These are phyloP conservation scores for Rhodotorula diobovata DNA, from an alignment of 768 basidiomycete species.

Conservation along the genomic window DNA sequence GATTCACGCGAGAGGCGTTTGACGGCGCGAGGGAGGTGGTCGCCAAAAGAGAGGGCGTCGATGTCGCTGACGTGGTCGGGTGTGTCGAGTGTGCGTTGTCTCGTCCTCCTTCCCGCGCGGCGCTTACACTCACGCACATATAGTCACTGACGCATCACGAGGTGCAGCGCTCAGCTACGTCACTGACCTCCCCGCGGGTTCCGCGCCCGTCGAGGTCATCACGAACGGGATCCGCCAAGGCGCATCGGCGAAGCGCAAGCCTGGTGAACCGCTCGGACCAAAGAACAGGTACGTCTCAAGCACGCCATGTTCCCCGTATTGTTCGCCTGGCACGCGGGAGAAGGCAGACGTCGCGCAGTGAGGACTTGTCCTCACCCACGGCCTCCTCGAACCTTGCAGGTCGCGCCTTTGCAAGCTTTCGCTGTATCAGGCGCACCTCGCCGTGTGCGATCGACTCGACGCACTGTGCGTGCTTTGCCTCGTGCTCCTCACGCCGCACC, in stretches of 20 bases:
- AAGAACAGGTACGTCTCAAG: slow-evolving; percentile 57
- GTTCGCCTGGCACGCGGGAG: not conserved
- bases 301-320: too few species aligned
- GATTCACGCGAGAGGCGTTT: not conserved
- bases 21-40: slow-evolving; percentile 5
- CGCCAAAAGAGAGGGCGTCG: not conserved
- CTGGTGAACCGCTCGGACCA: slow-evolving; percentile 54
- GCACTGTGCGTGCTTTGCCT: not conserved
- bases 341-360: too few species aligned
- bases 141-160: not conserved
- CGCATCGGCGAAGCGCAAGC: slow-evolving; percentile 59
- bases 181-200: not conserved
- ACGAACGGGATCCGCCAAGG: slow-evolving; percentile 78
- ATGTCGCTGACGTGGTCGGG: slow-evolving; percentile 4
- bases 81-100: slow-evolving; percentile 20
- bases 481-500: not conserved
- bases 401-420: slow-evolving; percentile 26
- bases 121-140: slow-evolving; percentile 22
- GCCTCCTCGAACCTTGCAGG: not conserved
- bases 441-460: not conserved
- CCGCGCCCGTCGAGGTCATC: slow-evolving; percentile 66
- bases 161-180: not conserved
- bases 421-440: slow-evolving; percentile 10
- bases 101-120: not conserved
- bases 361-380: too few species aligned